These are phyloP conservation scores for Globisporangium spinosum DNA, from an alignment of 352 stramenopile genomes.

Conservation along the genomic window DNA sequence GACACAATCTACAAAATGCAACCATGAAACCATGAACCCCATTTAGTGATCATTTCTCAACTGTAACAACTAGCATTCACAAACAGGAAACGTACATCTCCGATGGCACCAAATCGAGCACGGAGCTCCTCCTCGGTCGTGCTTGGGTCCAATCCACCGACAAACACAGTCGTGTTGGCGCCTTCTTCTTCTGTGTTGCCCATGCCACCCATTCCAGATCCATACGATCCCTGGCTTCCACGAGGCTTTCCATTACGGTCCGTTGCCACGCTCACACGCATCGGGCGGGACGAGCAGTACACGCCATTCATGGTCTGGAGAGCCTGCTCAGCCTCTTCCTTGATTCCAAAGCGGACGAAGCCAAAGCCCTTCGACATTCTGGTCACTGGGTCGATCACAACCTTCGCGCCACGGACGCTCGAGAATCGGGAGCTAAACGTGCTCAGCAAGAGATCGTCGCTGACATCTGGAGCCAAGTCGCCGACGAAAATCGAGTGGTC, in stretches of 20 bases:
- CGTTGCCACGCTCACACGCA: conserved; percentile 89
- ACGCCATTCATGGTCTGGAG: conserved; percentile 90
- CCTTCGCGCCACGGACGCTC: conserved; percentile 84
- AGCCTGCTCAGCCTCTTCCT: conserved; percentile 85
- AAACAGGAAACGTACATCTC: conserved; percentile 49
- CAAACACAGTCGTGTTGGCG: conserved; percentile 90
- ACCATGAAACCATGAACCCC: not conserved
- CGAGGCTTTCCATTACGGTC: conserved; percentile 61
- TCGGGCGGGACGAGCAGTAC: conserved; percentile 82
- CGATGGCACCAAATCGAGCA: conserved; percentile 70
- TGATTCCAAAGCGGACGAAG: conserved; percentile 88
- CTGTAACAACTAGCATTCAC: not conserved
- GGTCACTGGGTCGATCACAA: conserved; percentile 88
- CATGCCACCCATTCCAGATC: conserved; percentile 19
- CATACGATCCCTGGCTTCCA: conserved; percentile 15
- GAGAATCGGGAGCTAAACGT: conserved; percentile 81
- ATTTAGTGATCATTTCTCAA: not conserved
- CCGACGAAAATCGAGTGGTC: conserved; percentile 92
- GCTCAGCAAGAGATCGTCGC: conserved; percentile 79
- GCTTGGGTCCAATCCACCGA: conserved; percentile 80
- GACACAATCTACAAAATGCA: conserved; percentile 48
- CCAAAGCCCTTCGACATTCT: conserved; percentile 91
- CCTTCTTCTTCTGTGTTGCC: conserved; percentile 47
- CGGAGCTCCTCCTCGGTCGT: conserved; percentile 85
- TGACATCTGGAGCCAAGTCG: conserved; percentile 89